Conservation (phyloP, 768 basidiomycete genomes). For the Pulveroboletus sp. region DNA sequence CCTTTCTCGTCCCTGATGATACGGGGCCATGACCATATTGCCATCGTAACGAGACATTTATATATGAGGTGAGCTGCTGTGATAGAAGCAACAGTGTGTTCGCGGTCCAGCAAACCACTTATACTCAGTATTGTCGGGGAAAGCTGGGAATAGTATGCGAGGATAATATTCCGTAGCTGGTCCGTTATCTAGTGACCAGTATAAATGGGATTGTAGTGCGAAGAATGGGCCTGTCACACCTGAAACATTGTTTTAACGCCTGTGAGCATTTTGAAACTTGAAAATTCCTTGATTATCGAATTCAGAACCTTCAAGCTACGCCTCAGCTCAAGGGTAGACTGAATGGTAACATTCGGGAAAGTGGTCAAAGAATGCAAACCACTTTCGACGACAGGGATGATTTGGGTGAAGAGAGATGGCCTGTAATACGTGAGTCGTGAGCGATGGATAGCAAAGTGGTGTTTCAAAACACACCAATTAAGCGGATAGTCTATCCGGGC, state of each 20-base stretch:
- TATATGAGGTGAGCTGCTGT: conserved; percentile 63
- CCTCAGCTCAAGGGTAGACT: conserved; percentile 48
- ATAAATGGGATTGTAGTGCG: not conserved
- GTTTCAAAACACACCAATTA: conserved; percentile 51
- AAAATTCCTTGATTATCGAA: conserved; percentile 64
- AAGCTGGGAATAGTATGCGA: conserved; percentile 56
- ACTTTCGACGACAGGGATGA: conserved; percentile 52
- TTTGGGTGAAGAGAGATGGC: conserved; percentile 30
- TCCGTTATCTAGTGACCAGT: conserved; percentile 19
- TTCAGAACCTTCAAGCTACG: conserved; percentile 64
- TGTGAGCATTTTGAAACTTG: conserved; percentile 62
- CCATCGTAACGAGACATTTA: conserved; percentile 70
- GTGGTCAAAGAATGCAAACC: conserved; percentile 49
- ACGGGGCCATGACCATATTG: conserved; percentile 66
- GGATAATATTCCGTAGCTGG: conserved; percentile 49
- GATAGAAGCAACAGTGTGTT: conserved; percentile 44
- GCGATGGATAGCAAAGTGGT: not conserved
- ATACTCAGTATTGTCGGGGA: conserved; percentile 34
- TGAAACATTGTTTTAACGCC: conserved; percentile 64
- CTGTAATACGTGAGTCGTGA: conserved; percentile 9
- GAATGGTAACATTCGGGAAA: conserved; percentile 39
- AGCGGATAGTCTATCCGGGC: conserved; percentile 73
- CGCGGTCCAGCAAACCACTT: conserved; percentile 32
- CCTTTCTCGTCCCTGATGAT: conserved; percentile 41
- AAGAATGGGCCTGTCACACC: conserved; percentile 34